Evolutionary conservation across 441 rosid species (phyloP), one percentile per base, ranked within the genome.

Genomic region (Biscutella laevigata): DNA sequence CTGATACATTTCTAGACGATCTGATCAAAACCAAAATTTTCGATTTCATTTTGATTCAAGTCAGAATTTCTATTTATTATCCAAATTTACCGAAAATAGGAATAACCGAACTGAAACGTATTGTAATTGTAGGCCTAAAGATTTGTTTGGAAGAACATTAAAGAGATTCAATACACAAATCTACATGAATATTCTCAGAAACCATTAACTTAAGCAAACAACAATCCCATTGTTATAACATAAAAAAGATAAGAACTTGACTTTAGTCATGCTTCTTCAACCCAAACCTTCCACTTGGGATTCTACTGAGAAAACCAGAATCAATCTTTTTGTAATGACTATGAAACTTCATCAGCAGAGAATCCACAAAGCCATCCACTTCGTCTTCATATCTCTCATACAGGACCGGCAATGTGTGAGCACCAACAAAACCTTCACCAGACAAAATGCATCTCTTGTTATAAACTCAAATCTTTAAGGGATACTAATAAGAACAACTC

Each of bases 341-440:
- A 33, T 77, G 89, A 42, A 88, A 66, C 78, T 81, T 92, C 19
- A 69, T 77, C 1, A 92, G 40, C 55, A 77, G 12, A 39, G 68
- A 70, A 72, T 67, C 63, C 37, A 77, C 57, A 6, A 92, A 77
- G 55, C 66, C 71, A 59, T 92, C 99, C 0, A 92, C 78, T 64
- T 81, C 66, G 24, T 88, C 78, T 64, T 92, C 97, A 9, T 92
- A 67, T 67, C 65, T 77, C 78, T 92, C 97, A 1, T 92, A 88
- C 36, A 92, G 68, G 38, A 83, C 95, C 2, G 98, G 98, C 68
- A 92, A 16, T 15, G 94, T 82, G 53, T 92, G 97, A 2, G 95
- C 97, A 10, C 79, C 94, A 36, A 88, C 80, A 35, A 88, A 88
- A 61, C 97, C 98, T 87, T 71, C 40, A 57, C 60, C 5, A 59